phyloP scores from a whole-genome alignment of 2,329 filamentous ascomycete genomes.

The Corynespora cassiicola region DNA sequence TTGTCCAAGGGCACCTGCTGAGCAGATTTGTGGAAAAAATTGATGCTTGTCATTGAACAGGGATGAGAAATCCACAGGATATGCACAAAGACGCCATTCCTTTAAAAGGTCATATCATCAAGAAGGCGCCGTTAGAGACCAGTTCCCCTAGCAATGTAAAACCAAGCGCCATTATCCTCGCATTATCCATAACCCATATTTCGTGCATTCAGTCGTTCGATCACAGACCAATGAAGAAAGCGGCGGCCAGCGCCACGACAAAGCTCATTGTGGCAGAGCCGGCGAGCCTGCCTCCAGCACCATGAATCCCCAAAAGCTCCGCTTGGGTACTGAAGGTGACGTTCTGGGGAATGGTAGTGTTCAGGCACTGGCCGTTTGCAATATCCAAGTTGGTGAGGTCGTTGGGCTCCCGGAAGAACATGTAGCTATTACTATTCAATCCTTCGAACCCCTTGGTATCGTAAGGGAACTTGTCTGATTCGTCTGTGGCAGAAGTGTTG shows the following conservation, averaged over 20 bases:
- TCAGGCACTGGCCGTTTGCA: slow-evolving; percentile 71
- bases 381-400: slow-evolving; percentile 73
- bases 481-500: slow-evolving; percentile 75
- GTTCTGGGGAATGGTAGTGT: slow-evolving; percentile 70
- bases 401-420: slow-evolving; percentile 79
- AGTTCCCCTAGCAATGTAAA: too few species aligned
- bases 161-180: too few species aligned
- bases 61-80: too few species aligned
- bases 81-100: too few species aligned
- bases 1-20: too few species aligned
- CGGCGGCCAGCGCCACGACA: slow-evolving; percentile 39
- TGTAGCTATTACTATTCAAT: slow-evolving; percentile 71
- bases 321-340: slow-evolving; percentile 65
- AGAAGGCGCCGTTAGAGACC: too few species aligned
- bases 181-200: background rate
- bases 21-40: too few species aligned
- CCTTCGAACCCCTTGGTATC: slow-evolving; percentile 74
- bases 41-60: too few species aligned
- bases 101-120: too few species aligned
- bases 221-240: slow-evolving; percentile 33
- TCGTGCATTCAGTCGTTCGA: background rate
- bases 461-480: slow-evolving; percentile 73
- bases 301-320: slow-evolving; percentile 44
- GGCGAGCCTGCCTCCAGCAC: slow-evolving; percentile 28
- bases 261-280: slow-evolving; percentile 40